These are phyloP conservation scores for Magnaporthiopsis incrustans DNA, from an alignment of 2,329 filamentous ascomycete genomes.

Conservation along the genomic window DNA sequence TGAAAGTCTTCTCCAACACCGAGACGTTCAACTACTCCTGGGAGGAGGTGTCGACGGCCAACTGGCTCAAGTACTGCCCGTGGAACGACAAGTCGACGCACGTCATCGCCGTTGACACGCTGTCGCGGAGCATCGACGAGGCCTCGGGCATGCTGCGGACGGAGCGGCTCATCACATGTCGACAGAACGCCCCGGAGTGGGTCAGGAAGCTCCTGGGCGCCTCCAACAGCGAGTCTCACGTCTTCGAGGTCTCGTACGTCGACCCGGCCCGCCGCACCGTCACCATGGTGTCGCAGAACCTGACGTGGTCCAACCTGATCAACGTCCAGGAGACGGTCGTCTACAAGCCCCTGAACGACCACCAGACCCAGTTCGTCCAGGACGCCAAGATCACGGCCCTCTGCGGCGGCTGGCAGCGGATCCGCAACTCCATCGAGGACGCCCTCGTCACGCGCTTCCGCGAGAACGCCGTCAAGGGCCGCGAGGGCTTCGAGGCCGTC, in stretches of 20 bases:
- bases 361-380: slow-evolving; percentile 75
- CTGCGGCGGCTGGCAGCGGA: slow-evolving; percentile 93
- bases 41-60: slow-evolving; percentile 94
- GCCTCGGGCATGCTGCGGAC: slow-evolving; percentile 52
- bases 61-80: slow-evolving; percentile 98
- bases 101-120: slow-evolving; percentile 89
- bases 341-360: slow-evolving; percentile 57
- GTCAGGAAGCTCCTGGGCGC: slow-evolving; percentile 68
- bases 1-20: slow-evolving; percentile 92
- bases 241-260: slow-evolving; percentile 94
- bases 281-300: slow-evolving; percentile 92
- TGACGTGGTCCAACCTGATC: slow-evolving; percentile 86
- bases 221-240: slow-evolving; percentile 67
- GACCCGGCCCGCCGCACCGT: slow-evolving; percentile 76
- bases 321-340: slow-evolving; percentile 88
- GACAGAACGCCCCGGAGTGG: slow-evolving; percentile 65
- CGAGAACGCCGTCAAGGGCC: slow-evolving; percentile 84
- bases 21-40: slow-evolving; percentile 96
- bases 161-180: slow-evolving; percentile 55
- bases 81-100: slow-evolving; percentile 99
- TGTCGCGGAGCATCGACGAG: slow-evolving; percentile 58
- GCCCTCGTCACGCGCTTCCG: slow-evolving; percentile 77
- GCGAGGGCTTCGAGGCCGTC: slow-evolving; percentile 91
- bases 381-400: slow-evolving; percentile 88
- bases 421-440: slow-evolving; percentile 94